Evolutionary conservation across 1,284 basidiomycete species (phyloP), one percentile per base, ranked within the genome.

Genomic region (Anthracocystis panici-leucophaei): DNA sequence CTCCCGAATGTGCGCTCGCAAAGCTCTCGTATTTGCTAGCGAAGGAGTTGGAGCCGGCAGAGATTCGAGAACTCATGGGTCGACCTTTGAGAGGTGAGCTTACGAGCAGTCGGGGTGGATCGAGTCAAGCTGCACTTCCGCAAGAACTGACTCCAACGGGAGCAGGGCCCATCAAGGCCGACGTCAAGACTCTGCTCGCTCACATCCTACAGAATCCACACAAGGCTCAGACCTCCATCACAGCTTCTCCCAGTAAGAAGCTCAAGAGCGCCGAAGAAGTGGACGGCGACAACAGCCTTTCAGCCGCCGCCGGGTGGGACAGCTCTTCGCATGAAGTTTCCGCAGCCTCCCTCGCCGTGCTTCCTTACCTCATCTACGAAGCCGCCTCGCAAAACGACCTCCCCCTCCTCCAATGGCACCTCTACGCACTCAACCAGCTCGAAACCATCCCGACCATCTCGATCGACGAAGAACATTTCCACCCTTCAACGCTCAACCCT

Each of bases 21-120:
- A 97, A 97, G 86, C 88, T 97, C 10, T 90, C 91, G 49, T 97
- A 97, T 79, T 89, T 97, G 9, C 88, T 97, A 33, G 93, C 92
- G 6, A 96, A 97, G 0, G 92, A 93, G 76, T 88, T 96, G 2
- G 88, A 89, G 1, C 82, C 88, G 0, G 84, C 87, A 18, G 89
- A 93, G 85, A 89, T 96, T 58, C 90, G 93, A 60, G 87, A 90
- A 53, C 88, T 96, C n/a, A 90, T 97, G 75, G 88, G 90, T 10
- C 89, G 89, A 46, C 91, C 94, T 7, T 88, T 97, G 12, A 91
- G 95, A 6, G 94, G 95, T 29, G 95, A 97, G 85, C 89, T 97
- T 29, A 94, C 92, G 12, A 52, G 75, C 27, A 65, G 51, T 21
- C 49, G 75, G 5, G 60, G 62, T 18, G 60, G 59, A 10, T 57